Percentiles rank a stretch among this genome's conserved stretches.
These are phyloP conservation scores for Mycena galericulata DNA, from an alignment of 768 basidiomycete species.

Conservation along the genomic window DNA sequence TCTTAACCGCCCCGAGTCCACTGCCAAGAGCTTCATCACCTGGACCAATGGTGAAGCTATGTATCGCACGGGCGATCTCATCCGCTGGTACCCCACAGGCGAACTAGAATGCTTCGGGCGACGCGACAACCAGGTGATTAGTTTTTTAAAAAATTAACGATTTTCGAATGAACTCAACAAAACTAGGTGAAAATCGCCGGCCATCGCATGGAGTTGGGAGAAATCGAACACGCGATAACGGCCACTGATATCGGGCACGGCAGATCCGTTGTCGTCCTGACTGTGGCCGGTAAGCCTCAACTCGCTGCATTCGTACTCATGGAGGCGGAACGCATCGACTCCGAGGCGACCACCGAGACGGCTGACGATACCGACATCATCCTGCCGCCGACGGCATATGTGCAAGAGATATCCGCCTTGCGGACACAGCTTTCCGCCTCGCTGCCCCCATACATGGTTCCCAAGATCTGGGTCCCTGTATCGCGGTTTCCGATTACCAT, in stretches of 20 bases:
- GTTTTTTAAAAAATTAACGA: too few species aligned
- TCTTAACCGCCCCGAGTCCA: constrained; percentile 5
- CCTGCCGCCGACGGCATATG: not conserved
- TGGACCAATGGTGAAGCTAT: constrained; percentile 64
- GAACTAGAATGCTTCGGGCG: constrained; percentile 82
- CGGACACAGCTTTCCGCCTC: not conserved
- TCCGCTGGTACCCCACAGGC: constrained; percentile 78
- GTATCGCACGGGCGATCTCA: constrained; percentile 84
- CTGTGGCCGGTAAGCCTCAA: constrained; percentile 3
- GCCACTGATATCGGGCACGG: constrained; percentile 1
- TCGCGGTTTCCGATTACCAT: not conserved
- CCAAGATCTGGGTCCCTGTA: not conserved
- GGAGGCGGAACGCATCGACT: too few species aligned
- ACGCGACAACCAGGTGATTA: constrained; percentile 86
- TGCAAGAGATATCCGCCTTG: not conserved
- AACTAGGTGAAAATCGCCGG: constrained; percentile 87
- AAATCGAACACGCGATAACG: constrained; percentile 62
- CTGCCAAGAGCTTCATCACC: constrained; percentile 10
- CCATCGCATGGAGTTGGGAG: constrained; percentile 84
- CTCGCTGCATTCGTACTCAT: constrained; percentile 10
- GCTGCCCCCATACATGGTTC: not conserved
- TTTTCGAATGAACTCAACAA: too few species aligned
- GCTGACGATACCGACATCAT: not conserved
- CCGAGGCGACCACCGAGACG: too few species aligned
- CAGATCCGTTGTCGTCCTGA: not conserved